Base-by-base conservation (phyloP, 2,329 filamentous ascomycete genomes). In the Sporothrix protearum region DNA sequence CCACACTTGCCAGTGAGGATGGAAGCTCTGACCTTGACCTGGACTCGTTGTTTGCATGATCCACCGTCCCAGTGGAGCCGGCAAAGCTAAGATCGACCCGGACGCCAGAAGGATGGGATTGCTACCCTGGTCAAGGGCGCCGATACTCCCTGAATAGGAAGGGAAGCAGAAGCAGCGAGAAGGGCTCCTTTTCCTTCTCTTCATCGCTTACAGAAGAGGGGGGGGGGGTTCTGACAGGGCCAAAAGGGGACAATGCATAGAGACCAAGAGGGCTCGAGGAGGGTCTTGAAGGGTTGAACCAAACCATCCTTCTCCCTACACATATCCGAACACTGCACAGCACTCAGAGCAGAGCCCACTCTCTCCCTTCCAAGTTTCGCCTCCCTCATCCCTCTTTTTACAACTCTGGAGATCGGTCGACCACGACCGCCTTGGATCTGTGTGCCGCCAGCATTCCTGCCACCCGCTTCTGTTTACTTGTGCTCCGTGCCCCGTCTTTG, bases 11-110 rank as follows among this genome's bases (percentile, higher is more conserved):
- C 53, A 57, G 6, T 57, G 53, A 57, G 28, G 53, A 33, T 22
- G 12, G 57, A 45, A 45, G 59, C n/a, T 45, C 59, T 64, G 59
- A 28, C 59, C 10, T 25, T 25, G 36, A 22, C n/a, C 36, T 64
- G 59, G 59, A 19, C 16, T 59, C 16, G 16, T 28, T 33, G 28
- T 14, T n/a, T 36, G 30, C 30, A 59, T n/a, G 63, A 69, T 67
- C 66, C 66, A 45, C 36, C 33, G 8, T 67, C 14, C 16, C 67
- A 63, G 71, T 74, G 71, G 73, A 49, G 25, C 73, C 73, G 71
- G 71, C 45, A 71, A 49, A 73, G 55, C 67, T 28, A 71, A 73
- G 73, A 73, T 74, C 71, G 73, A 69, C 73, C 71, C 49, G 51
- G 51, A 57, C 33, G n/a, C 68, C 30, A 73, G 30, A 59, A 59